Evolutionary conservation across 2,329 filamentous ascomycete species (phyloP), one percentile per base, ranked within the genome.

Genomic region (Fusarium palustre): DNA sequence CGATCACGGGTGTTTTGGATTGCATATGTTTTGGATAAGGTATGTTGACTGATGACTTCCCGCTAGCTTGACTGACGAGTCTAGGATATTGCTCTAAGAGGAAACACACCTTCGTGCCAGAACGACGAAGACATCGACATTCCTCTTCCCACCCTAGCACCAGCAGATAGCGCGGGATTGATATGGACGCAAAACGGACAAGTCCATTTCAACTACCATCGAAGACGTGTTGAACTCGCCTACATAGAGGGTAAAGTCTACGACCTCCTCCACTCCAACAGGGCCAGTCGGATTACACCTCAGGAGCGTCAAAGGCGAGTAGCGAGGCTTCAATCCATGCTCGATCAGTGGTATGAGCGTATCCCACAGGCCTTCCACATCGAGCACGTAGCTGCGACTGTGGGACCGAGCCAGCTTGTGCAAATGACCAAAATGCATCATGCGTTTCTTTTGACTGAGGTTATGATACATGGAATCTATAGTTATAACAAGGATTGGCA

Each of bases 241-340:
- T 78, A 81, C 36, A 76, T 84, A 9, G 64, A 83, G 28, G 81
- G 81, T 22, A 79, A 78, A 48, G 75, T 82, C 0, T 82, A 81
- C 46, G 81, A 83, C 33, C 73, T 77, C 11, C 69, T 83, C 2
- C 80, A 80, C 59, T 77, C 76, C 1, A 77, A 76, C 53, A 67
- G 74, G 3, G 68, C 75, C 3, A 61, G 41, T 46, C 77, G 74
- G 20, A 58, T 71, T 9, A 75, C 72, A n/a, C 72, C 74, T 2
- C 66, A 75, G 5, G 75, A 78, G 42, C 76, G 79, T 1, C 69
- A 75, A 25, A 66, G 71, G 13, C 75, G 77, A 0, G 74, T 80
- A 5, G 28, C 49, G 12, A 64, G 74, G 10, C 45, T 80, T 4
- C 72, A 76, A 30, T n/a, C 43, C 18, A 76, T 81, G 68, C 73